Percentiles rank a stretch among this genome's conserved stretches.
phyloP scores from a whole-genome alignment of 805 yeast genomes.

The Spathaspora hagerdaliae region DNA sequence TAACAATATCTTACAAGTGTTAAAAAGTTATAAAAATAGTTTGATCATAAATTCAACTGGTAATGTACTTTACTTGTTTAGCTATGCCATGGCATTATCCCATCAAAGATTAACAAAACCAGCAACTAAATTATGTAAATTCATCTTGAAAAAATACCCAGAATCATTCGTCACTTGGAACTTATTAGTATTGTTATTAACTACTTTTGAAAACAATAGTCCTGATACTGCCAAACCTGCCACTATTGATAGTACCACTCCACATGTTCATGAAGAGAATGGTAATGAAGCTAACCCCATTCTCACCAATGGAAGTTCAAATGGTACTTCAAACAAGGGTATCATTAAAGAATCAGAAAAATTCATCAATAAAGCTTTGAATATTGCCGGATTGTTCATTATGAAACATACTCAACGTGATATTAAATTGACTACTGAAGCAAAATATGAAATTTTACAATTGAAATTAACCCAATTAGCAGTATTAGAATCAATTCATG shows the following conservation, averaged over 20 bases:
- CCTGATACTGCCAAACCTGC: slow-evolving; percentile 11
- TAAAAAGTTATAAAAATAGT: slow-evolving; percentile 28
- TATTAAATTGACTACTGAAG: slow-evolving; percentile 19
- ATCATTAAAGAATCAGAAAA: slow-evolving; percentile 46
- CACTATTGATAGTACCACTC: not conserved
- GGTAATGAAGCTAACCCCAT: slow-evolving; percentile 1
- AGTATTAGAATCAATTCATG: slow-evolving; percentile 59
- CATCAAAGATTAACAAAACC: slow-evolving; percentile 38
- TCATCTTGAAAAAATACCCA: slow-evolving; percentile 47
- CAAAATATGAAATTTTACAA: slow-evolving; percentile 53
- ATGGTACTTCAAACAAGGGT: not conserved
- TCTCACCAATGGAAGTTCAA: not conserved
- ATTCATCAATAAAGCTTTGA: slow-evolving; percentile 50
- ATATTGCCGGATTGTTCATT: slow-evolving; percentile 35
- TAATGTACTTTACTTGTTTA: slow-evolving; percentile 23
- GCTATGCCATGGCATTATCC: slow-evolving; percentile 48
- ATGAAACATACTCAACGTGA: slow-evolving; percentile 22
- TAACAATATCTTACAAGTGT: slow-evolving; percentile 12
- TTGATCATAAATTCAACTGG: slow-evolving; percentile 36
- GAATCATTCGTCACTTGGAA: slow-evolving; percentile 64
- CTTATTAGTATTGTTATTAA: slow-evolving; percentile 57
- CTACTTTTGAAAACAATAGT: slow-evolving; percentile 50
- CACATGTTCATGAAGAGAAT: not conserved
- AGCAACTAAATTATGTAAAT: slow-evolving; percentile 45
- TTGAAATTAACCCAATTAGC: slow-evolving; percentile 73